Conservation (phyloP, 1,139 yeast species). For the Pichia sp. region DNA sequence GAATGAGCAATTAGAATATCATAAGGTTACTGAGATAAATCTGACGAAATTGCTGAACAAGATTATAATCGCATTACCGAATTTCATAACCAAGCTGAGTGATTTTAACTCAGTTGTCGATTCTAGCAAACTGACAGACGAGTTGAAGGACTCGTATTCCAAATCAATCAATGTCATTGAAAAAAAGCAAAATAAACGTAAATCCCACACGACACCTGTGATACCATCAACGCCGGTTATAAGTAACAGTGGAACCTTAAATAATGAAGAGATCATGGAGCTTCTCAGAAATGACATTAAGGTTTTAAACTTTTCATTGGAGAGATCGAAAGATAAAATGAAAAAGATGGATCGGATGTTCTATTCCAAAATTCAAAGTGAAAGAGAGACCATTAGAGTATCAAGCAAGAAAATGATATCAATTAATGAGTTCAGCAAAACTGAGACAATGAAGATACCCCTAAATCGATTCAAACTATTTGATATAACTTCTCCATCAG, state of each 20-base stretch:
- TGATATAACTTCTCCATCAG: neutral
- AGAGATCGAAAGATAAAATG: slow-evolving; percentile 14
- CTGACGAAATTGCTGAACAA: neutral
- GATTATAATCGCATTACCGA: too few species aligned
- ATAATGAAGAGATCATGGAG: slow-evolving; percentile 20
- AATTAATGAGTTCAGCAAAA: slow-evolving; percentile 14
- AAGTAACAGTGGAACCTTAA: slow-evolving; percentile 8
- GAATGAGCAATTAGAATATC: too few species aligned
- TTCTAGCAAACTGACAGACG: neutral
- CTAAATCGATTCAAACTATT: neutral
- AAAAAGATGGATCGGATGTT: slow-evolving; percentile 15
- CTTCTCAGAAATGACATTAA: slow-evolving; percentile 21
- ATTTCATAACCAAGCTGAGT: too few species aligned
- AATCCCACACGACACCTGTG: neutral
- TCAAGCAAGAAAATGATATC: slow-evolving; percentile 9
- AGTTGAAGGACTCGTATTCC: neutral
- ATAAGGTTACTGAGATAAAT: too few species aligned
- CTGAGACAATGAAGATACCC: too few species aligned
- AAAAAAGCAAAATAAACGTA: too few species aligned
- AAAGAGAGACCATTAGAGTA: slow-evolving; percentile 20
- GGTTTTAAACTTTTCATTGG: slow-evolving; percentile 13
- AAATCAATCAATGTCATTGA: neutral
- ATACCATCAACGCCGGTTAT: neutral
- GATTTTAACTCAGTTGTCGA: neutral
- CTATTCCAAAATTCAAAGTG: slow-evolving; percentile 16